Conservation (phyloP, 768 basidiomycete species). For the Lentinula aciculospora region DNA sequence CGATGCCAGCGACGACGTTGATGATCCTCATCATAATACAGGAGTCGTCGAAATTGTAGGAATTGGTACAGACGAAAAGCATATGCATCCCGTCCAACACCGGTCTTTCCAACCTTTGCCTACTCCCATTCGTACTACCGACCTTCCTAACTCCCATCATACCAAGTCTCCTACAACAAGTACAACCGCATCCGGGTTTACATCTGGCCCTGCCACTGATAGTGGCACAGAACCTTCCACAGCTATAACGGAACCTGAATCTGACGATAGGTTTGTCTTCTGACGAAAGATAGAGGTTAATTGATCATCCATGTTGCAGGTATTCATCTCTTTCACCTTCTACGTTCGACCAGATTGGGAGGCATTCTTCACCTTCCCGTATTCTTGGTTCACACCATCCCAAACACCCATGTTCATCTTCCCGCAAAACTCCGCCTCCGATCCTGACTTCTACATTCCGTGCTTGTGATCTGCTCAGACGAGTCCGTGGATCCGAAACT, state of each 20-base stretch:
- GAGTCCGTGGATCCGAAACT: constrained; percentile 12
- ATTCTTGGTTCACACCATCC: constrained; percentile 14
- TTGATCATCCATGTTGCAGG: not conserved
- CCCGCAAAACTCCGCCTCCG: constrained; percentile 19
- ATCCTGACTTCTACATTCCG: constrained; percentile 48
- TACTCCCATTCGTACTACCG: constrained; percentile 6
- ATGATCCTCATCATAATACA: not conserved
- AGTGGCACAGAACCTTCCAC: constrained; percentile 1
- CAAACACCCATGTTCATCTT: not conserved
- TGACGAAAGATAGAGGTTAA: not conserved
- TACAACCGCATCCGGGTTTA: constrained; percentile 10
- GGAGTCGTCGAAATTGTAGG: constrained; percentile 7
- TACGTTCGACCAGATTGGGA: not conserved
- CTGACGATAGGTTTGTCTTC: not conserved
- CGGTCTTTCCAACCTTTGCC: constrained; percentile 15
- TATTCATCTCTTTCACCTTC: not conserved
- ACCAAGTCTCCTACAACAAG: not conserved
- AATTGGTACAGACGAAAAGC: constrained; percentile 18
- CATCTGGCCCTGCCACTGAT: constrained; percentile 3
- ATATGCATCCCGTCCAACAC: constrained; percentile 53
- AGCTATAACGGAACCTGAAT: not conserved
- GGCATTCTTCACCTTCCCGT: not conserved
- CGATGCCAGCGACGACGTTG: constrained; percentile 6
- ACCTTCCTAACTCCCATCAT: not conserved
- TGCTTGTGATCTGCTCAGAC: constrained; percentile 36